Evolutionary conservation across 2,329 filamentous ascomycete genomes (phyloP), one percentile per base, ranked within the genome.

Genomic region (Parasarocladium wereldwijsianum): DNA sequence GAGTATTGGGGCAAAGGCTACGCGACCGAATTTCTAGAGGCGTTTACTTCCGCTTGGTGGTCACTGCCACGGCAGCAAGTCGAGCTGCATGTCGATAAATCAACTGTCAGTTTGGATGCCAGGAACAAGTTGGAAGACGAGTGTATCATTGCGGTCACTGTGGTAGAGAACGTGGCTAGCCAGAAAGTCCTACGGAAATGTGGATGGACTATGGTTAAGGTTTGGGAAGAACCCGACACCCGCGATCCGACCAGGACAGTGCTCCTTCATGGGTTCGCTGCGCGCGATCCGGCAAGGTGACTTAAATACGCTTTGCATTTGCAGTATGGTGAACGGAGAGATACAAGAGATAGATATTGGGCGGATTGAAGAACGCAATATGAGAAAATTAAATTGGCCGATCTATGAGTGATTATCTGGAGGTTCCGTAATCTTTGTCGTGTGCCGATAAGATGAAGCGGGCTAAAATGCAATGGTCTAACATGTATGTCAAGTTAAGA

Each of bases 1-100:
- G 60, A 65, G 38, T 41, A 49, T 32, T 76, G 70, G 70, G 64
- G 66, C 6, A 56, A 54, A 22, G 70, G 70, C 4, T 61, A 67
- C 38, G 68, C 60, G 19, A 70, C 63, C 2, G 70, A 76, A 48
- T 65, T 71, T 25, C 35, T 74, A 21, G 46, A 37, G 30, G 66
- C 46, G 2, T 64, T 64, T 31, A 36, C 66, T 9, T 36, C 41
- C 8, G 43, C 50, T 8, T 75, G 62, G 57, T 64, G 58, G 52
- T 43, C 43, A 31, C 52, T 74, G 38, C 62, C 62, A 20, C 50
- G 66, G 36, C 52, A 46, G 27, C 55, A 56, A 38, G 46, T 51
- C 4, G 57, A 57, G 40, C 16, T 65, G n/a, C 43, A 49, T 35
- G 62, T 66, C 13, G 55, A 60, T 19, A 43, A 32, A 38, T 40